Evolutionary conservation across 2,329 filamentous ascomycete genomes (phyloP), one percentile per base, ranked within the genome.

Genomic region (Cercospora brassicicola): DNA sequence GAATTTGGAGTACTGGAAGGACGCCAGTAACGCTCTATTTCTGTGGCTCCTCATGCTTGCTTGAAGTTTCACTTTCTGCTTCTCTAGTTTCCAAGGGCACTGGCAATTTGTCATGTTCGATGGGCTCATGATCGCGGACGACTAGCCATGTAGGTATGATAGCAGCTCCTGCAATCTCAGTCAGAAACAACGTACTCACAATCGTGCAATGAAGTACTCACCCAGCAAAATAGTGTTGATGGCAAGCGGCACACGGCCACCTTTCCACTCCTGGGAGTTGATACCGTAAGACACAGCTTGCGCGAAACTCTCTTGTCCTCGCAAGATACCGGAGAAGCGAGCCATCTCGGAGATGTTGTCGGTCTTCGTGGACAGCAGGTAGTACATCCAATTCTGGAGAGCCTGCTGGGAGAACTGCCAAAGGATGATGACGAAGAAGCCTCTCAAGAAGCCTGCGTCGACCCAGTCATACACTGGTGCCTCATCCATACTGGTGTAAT

Each of bases 301-400:
- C 0, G 79, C 76, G 62, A 82, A 83, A 66, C 80, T 82, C 68
- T 83, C 82, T 55, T 83, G 81, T 0, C 82, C 82, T 8, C 82
- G 75, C 4, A 84, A 70, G 82, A 64, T 79, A 56, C 81, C 82
- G 6, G 81, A 79, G 15, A 81, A 79, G 0, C 82, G 78, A 55
- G 71, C 74, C 18, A 85, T 75, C 69, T 88, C 84, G 0, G 84
- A 84, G 66, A 87, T 86, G 60, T 86, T 86, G 62, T 87, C 83
- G 0, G 84, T 86, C 78, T 83, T 86, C 4, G 82, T 85, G 0
- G 84, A 83, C 1, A 87, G 76, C 18, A 87, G 77, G 70, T 86
- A 87, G 69, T 87, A 87, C 0, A 87, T 78, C 83, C 84, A 87
- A 64, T 86, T 87, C 73, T 87, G 85, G 20, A 86, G 73, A 0